Conservation (phyloP, 495 filamentous ascomycete genomes). For the Penicillium egyptiacum region DNA sequence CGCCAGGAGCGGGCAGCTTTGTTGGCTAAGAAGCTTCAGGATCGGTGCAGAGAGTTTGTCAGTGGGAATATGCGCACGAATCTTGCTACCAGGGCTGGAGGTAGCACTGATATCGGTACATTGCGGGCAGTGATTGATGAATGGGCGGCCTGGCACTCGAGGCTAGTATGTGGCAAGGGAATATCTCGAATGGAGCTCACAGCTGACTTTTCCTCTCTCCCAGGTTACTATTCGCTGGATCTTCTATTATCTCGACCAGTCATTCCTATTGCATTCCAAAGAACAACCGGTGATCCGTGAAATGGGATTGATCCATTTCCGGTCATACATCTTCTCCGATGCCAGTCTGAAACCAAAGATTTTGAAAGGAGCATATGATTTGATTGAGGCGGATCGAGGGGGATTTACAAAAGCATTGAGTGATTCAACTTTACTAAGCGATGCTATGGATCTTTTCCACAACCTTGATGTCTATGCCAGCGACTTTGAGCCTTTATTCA, state of each 20-base stretch:
- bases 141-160: constrained; percentile 78
- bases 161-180: constrained; percentile 57
- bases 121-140: constrained; percentile 62
- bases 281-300: constrained; percentile 55
- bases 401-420: constrained; percentile 35
- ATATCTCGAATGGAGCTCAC: constrained; percentile 1
- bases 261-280: constrained; percentile 72
- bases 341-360: constrained; percentile 52
- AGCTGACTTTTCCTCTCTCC: constrained; percentile 13
- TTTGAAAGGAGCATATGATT: constrained; percentile 69
- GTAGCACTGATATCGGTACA: constrained; percentile 58
- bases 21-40: constrained; percentile 61
- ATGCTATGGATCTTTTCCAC: constrained; percentile 77
- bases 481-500: constrained; percentile 75
- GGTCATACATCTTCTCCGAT: constrained; percentile 56
- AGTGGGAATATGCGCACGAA: constrained; percentile 52
- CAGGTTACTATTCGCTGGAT: constrained; percentile 76
- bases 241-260: constrained; percentile 90
- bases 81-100: constrained; percentile 50
- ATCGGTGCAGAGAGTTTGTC: constrained; percentile 64
- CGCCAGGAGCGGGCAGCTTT: constrained; percentile 66
- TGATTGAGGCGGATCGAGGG: constrained; percentile 71
- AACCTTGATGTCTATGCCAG: constrained; percentile 73
- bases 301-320: constrained; percentile 60
- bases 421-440: constrained; percentile 60